A percentile compares a stretch with the other conserved stretches of the same genome.
These are phyloP conservation scores for Tinospora cordifolia DNA, from an alignment of 164 flowering plant genomes.

Conservation along the genomic window DNA sequence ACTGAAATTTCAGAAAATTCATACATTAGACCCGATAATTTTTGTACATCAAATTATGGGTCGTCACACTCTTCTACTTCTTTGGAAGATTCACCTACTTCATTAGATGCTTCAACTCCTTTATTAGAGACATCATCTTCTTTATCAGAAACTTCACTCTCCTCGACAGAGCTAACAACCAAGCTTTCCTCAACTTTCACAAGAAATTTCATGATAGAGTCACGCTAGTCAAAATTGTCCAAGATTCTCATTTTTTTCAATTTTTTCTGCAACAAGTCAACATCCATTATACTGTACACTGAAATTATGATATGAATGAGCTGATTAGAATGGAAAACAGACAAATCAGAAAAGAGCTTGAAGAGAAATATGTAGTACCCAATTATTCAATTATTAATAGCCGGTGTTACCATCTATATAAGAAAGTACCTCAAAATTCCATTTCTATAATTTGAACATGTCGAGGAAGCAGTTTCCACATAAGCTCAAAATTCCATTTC, in stretches of 20 bases:
- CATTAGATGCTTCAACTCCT: conserved; percentile 17
- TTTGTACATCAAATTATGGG: too few relatives aligned
- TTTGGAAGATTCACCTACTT: too few relatives aligned
- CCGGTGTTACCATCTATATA: background rate
- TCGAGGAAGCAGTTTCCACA: conserved; percentile 86
- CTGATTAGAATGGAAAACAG: conserved; percentile 35
- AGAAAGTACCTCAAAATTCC: conserved; percentile 77
- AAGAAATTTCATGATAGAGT: conserved; percentile 41
- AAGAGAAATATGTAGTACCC: background rate
- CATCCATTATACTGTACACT: conserved; percentile 64
- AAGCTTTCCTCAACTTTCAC: conserved; percentile 34
- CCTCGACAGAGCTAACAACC: conserved; percentile 17
- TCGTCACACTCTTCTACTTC: too few relatives aligned
- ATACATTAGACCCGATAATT: too few relatives aligned
- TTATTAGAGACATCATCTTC: conserved; percentile 2
- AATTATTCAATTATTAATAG: too few relatives aligned
- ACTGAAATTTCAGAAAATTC: too few relatives aligned
- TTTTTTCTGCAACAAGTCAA: conserved; percentile 46
- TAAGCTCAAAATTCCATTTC: conserved; percentile 92
- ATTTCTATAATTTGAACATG: conserved; percentile 85
- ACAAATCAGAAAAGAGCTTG: conserved; percentile 9
- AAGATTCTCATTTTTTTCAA: too few relatives aligned
- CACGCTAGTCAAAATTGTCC: too few relatives aligned
- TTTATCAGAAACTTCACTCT: conserved; percentile 4
- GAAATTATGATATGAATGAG: conserved; percentile 50